These are phyloP conservation scores for Posidonia australis DNA, from an alignment of 106 monocot species.

Conservation along the genomic window DNA sequence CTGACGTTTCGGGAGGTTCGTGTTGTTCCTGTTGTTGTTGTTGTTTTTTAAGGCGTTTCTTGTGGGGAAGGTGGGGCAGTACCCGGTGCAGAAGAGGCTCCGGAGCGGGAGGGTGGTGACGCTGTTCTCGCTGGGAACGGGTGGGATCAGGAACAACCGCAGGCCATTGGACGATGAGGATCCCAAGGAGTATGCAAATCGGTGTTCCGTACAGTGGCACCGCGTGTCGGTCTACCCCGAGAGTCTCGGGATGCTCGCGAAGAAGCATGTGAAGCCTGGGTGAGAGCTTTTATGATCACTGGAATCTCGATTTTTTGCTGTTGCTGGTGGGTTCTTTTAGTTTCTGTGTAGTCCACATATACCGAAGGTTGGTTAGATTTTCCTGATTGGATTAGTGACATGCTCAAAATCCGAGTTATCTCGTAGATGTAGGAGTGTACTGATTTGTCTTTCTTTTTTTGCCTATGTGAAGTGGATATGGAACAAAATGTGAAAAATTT, in stretches of 20 bases:
- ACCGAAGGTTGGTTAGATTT: no score
- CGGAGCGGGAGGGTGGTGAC: conserved; percentile 55
- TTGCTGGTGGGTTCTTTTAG: no score
- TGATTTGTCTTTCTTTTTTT: no score
- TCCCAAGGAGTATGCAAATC: conserved; percentile 72
- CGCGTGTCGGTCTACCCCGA: conserved; percentile 75
- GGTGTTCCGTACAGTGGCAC: conserved; percentile 94
- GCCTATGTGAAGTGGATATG: no score
- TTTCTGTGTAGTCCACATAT: no score
- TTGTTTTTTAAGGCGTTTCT: conserved; percentile 49
- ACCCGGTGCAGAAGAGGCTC: conserved; percentile 70
- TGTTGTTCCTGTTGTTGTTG: not conserved
- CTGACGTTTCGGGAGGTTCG: not conserved
- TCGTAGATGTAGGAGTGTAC: no score
- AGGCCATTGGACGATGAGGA: conserved; percentile 81
- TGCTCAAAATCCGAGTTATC: no score
- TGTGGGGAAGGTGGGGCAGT: conserved; percentile 87
- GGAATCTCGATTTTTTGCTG: no score
- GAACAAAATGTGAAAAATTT: no score
- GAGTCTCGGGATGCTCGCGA: conserved; percentile 41
- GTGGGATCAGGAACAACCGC: conserved; percentile 87
- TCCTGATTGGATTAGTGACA: no score
- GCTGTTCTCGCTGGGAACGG: conserved; percentile 76
- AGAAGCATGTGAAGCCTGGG: conserved; percentile 74
- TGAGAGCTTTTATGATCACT: conserved; percentile 17